Evolutionary conservation across 495 filamentous ascomycete species (phyloP).

Genomic region (Podospora pseudocomata): DNA sequence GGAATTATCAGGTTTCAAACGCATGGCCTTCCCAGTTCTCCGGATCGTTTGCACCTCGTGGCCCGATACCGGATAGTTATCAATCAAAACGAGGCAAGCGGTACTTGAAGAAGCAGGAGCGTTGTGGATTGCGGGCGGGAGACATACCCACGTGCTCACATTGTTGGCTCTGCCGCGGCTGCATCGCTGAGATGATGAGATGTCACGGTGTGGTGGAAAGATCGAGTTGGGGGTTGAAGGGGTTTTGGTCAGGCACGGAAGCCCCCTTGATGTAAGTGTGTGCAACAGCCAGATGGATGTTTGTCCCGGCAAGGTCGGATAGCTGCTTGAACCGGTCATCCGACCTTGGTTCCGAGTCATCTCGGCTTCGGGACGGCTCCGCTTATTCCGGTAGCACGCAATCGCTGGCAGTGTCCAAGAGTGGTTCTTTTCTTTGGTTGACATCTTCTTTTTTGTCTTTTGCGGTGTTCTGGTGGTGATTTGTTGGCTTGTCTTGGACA

Average conservation of each 20-base stretch:
- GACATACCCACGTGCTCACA: not conserved
- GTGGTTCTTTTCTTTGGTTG: not conserved
- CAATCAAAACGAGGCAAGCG: not conserved
- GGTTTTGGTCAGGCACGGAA: no score
- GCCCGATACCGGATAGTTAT: not conserved
- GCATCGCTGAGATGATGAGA: not conserved
- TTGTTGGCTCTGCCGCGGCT: not conserved
- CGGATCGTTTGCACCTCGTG: not conserved
- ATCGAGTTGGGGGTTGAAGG: not conserved
- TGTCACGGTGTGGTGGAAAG: not conserved
- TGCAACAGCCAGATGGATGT: not conserved
- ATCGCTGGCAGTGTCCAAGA: conserved; percentile 6
- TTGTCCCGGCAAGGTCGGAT: not conserved
- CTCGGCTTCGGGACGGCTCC: not conserved
- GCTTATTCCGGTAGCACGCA: not conserved
- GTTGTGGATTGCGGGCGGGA: not conserved
- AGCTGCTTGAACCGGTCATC: not conserved
- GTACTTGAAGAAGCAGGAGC: not conserved
- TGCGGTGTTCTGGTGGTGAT: not conserved
- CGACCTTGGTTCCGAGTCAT: not conserved
- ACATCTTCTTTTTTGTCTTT: not conserved
- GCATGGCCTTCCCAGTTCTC: not conserved
- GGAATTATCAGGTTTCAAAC: not conserved
- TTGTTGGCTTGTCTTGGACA: not conserved
- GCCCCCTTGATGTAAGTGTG: not conserved